Conservation (phyloP, 768 basidiomycete species). For the Cubamyces sp. region DNA sequence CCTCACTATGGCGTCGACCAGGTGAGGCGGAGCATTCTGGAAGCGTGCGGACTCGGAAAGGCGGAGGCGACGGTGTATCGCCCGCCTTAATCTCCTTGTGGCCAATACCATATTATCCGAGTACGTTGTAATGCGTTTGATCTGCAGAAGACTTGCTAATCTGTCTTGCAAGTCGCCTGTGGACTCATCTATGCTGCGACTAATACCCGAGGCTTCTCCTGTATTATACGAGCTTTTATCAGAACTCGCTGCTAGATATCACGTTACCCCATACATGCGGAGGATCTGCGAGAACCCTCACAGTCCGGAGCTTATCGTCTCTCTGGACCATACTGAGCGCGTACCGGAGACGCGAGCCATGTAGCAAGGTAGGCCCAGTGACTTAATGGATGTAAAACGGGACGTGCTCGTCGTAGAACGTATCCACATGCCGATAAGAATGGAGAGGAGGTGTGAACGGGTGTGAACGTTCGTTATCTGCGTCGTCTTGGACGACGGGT, state of each 20-base stretch:
- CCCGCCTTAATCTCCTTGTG: neutral
- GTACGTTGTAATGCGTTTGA: neutral
- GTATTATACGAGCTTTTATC: neutral
- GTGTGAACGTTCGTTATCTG: conserved; percentile 23
- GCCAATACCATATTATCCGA: neutral
- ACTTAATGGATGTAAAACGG: neutral
- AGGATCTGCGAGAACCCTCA: conserved; percentile 12
- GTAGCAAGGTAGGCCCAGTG: too few relatives aligned
- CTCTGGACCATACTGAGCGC: neutral
- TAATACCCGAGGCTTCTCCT: conserved; percentile 5
- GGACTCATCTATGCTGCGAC: neutral
- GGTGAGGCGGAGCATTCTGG: conserved; percentile 58
- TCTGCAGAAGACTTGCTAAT: too few relatives aligned
- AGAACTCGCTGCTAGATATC: neutral
- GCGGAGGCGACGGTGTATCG: conserved; percentile 19
- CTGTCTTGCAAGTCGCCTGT: too few relatives aligned
- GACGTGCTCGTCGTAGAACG: conserved; percentile 1
- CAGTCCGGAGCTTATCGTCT: conserved; percentile 7
- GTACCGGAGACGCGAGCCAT: neutral
- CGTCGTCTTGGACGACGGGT: neutral
- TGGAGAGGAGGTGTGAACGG: conserved; percentile 16
- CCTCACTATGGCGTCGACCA: conserved; percentile 59
- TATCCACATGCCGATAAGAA: conserved; percentile 4
- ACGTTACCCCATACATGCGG: neutral
- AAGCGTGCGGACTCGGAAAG: conserved; percentile 54